Percentiles rank a stretch among this genome's conserved stretches.
Conservation (phyloP, 805 yeast genomes). For the Kregervanrija pseudodelftensis region DNA sequence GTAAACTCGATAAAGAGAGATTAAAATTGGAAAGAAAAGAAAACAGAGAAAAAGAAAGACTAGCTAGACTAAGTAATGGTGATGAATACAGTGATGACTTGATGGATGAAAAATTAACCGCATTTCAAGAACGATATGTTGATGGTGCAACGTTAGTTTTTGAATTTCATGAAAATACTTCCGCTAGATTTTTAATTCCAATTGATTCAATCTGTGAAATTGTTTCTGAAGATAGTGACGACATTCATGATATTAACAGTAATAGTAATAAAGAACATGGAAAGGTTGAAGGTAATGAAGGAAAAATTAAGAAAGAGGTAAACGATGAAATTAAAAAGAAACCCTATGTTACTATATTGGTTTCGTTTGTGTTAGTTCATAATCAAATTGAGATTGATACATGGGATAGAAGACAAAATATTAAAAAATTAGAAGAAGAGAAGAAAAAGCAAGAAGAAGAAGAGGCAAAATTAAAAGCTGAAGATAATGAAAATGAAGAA, state of each 20-base stretch:
- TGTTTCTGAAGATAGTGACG: conserved; percentile 18
- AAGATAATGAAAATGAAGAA: conserved; percentile 17
- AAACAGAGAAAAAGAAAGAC: conserved; percentile 12
- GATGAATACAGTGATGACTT: conserved; percentile 13
- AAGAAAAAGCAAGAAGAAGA: conserved; percentile 19
- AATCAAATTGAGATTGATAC: conserved; percentile 41
- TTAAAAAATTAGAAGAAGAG: conserved; percentile 20
- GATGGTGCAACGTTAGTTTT: conserved; percentile 68
- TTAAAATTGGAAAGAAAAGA: conserved; percentile 12
- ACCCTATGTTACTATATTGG: conserved; percentile 33
- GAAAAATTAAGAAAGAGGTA: conserved; percentile 1
- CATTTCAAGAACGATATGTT: conserved; percentile 68
- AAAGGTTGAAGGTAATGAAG: conserved; percentile 12
- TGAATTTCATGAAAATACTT: conserved; percentile 77
- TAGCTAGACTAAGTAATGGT: conserved; percentile 11
- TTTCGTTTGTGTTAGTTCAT: conserved; percentile 45
- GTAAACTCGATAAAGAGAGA: conserved; percentile 10
- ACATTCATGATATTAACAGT: conserved; percentile 5
- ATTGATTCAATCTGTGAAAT: conserved; percentile 69
- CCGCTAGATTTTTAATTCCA: conserved; percentile 69
- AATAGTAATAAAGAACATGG: conserved; percentile 9
- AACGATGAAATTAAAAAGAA: conserved; percentile 6
- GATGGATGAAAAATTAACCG: conserved; percentile 57
- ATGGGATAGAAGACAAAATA: conserved; percentile 32
- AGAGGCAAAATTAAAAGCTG: conserved; percentile 12